Percentiles rank a stretch among this genome's conserved stretches.
These are phyloP conservation scores for carrot (Daucus carota) DNA, from an alignment of 129 eudicot species.

Conservation along the genomic window DH1_v3.0 NC_030385.2:39064001-39064500, in stretches of 20 bases:
- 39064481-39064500: neutral
- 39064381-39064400: conserved; percentile 66
- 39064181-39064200: neutral
- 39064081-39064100: neutral
- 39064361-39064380: conserved; percentile 73
- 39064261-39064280: neutral
- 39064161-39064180: neutral
- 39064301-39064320: conserved; percentile 22
- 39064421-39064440: conserved; percentile 97
- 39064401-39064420: conserved; percentile 74
- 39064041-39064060: neutral
- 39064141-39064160: neutral
- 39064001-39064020: neutral
- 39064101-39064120: neutral
- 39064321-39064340: conserved; percentile 67
- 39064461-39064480: conserved; percentile 25
- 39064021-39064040: neutral
- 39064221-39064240: neutral
- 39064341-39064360: conserved; percentile 73
- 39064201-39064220: neutral
- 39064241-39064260: neutral
- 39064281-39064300: neutral
- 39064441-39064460: conserved; percentile 79
- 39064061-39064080: neutral
- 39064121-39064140: neutral